Percentiles rank a stretch among this genome's conserved stretches.
Conservation (phyloP, 352 stramenopile genomes). For the Phytophthora pisi region DNA sequence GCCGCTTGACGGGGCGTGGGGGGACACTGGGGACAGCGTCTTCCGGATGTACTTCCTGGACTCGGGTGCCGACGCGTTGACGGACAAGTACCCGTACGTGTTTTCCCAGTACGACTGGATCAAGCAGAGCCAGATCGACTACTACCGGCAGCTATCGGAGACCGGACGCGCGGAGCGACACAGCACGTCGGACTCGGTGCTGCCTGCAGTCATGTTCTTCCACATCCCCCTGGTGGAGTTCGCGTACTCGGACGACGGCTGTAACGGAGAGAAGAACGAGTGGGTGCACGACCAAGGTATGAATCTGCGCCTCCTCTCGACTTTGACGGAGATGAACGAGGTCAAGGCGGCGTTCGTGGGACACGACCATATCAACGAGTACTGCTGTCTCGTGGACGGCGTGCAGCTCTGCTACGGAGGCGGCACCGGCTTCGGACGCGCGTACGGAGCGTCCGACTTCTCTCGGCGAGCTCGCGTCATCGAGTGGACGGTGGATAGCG, state of each 20-base stretch:
- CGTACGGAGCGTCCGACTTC: slow-evolving; percentile 40
- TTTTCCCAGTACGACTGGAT: slow-evolving; percentile 59
- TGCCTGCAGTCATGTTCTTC: slow-evolving; percentile 70
- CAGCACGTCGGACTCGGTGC: slow-evolving; percentile 16
- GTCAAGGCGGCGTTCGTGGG: slow-evolving; percentile 67
- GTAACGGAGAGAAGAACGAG: slow-evolving; percentile 49
- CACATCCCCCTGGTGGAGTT: slow-evolving; percentile 69
- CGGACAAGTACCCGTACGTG: slow-evolving; percentile 39
- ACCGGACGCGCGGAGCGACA: slow-evolving; percentile 25
- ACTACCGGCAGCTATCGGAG: slow-evolving; percentile 43
- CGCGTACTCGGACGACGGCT: slow-evolving; percentile 22
- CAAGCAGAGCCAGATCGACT: slow-evolving; percentile 55
- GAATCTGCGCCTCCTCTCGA: slow-evolving; percentile 51
- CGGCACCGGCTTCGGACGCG: slow-evolving; percentile 47
- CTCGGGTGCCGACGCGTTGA: slow-evolving; percentile 39
- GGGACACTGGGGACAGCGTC: slow-evolving; percentile 26
- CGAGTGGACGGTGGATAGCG: slow-evolving; percentile 51
- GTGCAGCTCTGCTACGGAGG: slow-evolving; percentile 68
- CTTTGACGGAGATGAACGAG: slow-evolving; percentile 53
- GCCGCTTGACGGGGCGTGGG: slow-evolving; percentile 40
- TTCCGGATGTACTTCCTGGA: slow-evolving; percentile 78
- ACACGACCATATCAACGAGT: slow-evolving; percentile 73
- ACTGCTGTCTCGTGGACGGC: slow-evolving; percentile 46
- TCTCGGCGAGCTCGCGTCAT: slow-evolving; percentile 57
- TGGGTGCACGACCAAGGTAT: slow-evolving; percentile 39